Evolutionary conservation across 805 yeast species (phyloP).

Genomic region (Nematodospora valgi): DNA sequence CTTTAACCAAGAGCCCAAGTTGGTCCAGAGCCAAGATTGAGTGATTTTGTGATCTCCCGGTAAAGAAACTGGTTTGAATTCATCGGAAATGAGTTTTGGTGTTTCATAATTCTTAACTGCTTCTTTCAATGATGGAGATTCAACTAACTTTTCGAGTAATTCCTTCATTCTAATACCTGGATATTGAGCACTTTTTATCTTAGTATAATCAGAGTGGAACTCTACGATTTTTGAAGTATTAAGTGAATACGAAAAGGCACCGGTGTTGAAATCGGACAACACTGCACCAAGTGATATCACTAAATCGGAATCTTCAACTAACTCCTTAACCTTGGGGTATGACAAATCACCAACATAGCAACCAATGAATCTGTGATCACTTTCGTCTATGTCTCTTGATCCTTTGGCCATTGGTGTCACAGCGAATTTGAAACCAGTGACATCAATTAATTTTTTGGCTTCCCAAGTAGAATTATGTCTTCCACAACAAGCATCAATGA

Average conservation of each 20-base stretch:
- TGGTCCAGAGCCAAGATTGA: slow-evolving; percentile 32
- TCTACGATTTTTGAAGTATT: slow-evolving; percentile 26
- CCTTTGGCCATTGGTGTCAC: slow-evolving; percentile 26
- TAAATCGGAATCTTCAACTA: slow-evolving; percentile 52
- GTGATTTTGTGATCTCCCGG: slow-evolving; percentile 13
- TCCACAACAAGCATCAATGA: slow-evolving; percentile 48
- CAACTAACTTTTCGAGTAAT: slow-evolving; percentile 29
- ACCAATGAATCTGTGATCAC: slow-evolving; percentile 60
- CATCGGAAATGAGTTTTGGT: slow-evolving; percentile 12
- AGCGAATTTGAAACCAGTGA: slow-evolving; percentile 43
- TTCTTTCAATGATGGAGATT: slow-evolving; percentile 10
- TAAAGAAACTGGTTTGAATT: slow-evolving; percentile 11
- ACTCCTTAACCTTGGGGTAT: slow-evolving; percentile 13
- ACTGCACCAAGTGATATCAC: slow-evolving; percentile 68
- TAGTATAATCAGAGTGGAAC: slow-evolving; percentile 40
- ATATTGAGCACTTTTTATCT: slow-evolving; percentile 24
- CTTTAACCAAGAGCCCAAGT: slow-evolving; percentile 23
- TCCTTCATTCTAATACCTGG: slow-evolving; percentile 22
- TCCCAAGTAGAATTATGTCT: slow-evolving; percentile 58
- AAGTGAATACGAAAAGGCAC: slow-evolving; percentile 17
- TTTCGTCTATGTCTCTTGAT: slow-evolving; percentile 80
- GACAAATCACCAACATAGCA: slow-evolving; percentile 59
- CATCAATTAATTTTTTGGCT: slow-evolving; percentile 44
- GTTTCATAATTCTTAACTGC: slow-evolving; percentile 11
- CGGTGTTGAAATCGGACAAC: slow-evolving; percentile 31